Evolutionary conservation across 2,329 filamentous ascomycete genomes (phyloP).

Genomic region (Colletotrichum shisoi): DNA sequence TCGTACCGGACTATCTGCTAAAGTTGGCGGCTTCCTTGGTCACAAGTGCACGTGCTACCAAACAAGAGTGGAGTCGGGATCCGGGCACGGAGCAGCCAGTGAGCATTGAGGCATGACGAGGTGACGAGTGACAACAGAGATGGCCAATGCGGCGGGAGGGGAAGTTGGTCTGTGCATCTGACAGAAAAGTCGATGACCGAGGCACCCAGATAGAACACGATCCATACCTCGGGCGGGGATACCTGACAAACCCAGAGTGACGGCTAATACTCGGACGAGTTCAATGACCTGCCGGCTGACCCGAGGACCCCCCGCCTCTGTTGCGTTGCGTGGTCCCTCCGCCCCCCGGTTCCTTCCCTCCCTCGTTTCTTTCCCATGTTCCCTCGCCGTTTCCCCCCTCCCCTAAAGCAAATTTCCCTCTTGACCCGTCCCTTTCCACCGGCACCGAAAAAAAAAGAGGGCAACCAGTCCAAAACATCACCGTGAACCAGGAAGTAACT

Average conservation of each 20-base stretch:
- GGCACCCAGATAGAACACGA: neutral
- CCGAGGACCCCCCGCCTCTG: slow-evolving; percentile 4
- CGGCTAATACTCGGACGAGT: slow-evolving; percentile 21
- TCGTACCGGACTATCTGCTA: neutral
- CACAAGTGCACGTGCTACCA: neutral
- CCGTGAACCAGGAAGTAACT: slow-evolving; percentile 53
- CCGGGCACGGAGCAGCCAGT: slow-evolving; percentile 32
- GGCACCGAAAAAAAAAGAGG: slow-evolving; percentile 43
- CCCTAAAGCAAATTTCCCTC: slow-evolving; percentile 36
- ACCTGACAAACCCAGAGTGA: fast-evolving
- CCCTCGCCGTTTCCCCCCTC: slow-evolving; percentile 27
- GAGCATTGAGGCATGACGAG: slow-evolving; percentile 31
- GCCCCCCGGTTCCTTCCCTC: slow-evolving; percentile 15
- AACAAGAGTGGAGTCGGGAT: neutral
- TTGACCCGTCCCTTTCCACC: slow-evolving; percentile 35
- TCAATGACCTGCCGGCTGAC: neutral
- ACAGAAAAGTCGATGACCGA: neutral
- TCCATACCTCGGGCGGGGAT: too few relatives aligned
- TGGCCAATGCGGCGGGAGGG: slow-evolving; percentile 8
- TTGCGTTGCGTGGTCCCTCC: slow-evolving; percentile 8
- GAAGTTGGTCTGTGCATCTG: slow-evolving; percentile 13
- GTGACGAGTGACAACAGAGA: slow-evolving; percentile 32
- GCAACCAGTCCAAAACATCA: slow-evolving; percentile 52
- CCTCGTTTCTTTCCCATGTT: slow-evolving; percentile 39
- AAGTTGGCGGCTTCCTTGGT: neutral